A percentile compares a stretch with the other conserved stretches of the same genome.
phyloP scores from a whole-genome alignment of 371 early-diverging fungal genomes.

The Rhizomucor miehei region DNA sequence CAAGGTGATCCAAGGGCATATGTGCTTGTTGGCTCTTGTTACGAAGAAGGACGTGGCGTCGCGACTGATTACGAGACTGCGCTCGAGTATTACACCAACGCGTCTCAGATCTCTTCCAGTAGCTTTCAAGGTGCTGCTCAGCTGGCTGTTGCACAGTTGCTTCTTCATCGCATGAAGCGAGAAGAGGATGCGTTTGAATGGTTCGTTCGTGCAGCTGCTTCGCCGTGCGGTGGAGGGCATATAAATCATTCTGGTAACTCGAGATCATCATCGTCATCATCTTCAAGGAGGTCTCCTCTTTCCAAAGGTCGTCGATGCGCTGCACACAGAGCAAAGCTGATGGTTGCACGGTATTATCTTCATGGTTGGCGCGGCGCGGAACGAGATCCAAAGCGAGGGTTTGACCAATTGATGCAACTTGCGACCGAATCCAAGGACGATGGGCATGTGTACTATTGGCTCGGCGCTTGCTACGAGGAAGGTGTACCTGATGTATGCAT shows the following conservation, averaged over 20 bases:
- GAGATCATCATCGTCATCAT: too few relatives aligned
- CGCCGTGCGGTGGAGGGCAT: conserved; percentile 20
- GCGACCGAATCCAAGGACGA: conserved; percentile 12
- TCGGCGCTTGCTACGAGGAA: conserved; percentile 41
- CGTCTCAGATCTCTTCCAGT: conserved; percentile 40
- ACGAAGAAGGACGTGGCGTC: conserved; percentile 70
- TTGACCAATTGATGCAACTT: conserved; percentile 24
- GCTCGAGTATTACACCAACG: conserved; percentile 64
- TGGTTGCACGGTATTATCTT: conserved; percentile 38
- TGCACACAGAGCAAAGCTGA: conserved; percentile 24
- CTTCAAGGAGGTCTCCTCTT: not conserved
- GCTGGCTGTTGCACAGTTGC: conserved; percentile 29
- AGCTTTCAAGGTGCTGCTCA: conserved; percentile 44
- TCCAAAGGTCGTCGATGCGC: conserved; percentile 9
- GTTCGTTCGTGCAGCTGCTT: conserved; percentile 39
- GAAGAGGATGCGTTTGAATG: conserved; percentile 32
- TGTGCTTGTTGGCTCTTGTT: conserved; percentile 68
- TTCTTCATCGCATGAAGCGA: conserved; percentile 26
- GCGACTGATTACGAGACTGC: conserved; percentile 43
- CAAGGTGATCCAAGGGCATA: conserved; percentile 58
- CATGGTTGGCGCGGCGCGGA: conserved; percentile 31
- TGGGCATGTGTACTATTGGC: conserved; percentile 36
- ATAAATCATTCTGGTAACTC: too few relatives aligned
- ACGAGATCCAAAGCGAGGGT: conserved; percentile 22
- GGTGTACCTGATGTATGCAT: conserved; percentile 30